Evolutionary conservation across 2,329 filamentous ascomycete genomes (phyloP).

Genomic region (Xylaria sp.): DNA sequence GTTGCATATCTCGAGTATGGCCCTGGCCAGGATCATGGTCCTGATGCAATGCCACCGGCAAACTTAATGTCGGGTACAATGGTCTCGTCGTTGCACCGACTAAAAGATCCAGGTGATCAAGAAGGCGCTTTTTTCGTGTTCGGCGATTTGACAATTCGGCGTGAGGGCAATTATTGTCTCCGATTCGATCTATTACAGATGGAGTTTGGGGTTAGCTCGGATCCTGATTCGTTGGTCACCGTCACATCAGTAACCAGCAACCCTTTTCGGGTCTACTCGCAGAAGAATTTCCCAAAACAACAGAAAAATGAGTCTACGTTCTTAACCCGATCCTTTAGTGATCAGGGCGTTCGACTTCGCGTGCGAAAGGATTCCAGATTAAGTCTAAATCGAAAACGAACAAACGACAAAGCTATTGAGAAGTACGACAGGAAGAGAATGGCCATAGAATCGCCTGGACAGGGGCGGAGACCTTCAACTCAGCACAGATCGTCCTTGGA

Average conservation of each 20-base stretch:
- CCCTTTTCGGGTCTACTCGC: slow-evolving; percentile 72
- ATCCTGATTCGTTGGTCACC: slow-evolving; percentile 43
- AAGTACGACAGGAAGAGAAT: slow-evolving; percentile 41
- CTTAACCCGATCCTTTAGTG: slow-evolving; percentile 83
- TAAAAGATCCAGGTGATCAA: slow-evolving; percentile 81
- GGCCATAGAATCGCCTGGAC: slow-evolving; percentile 32
- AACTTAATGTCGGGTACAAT: slow-evolving; percentile 76
- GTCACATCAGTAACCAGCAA: slow-evolving; percentile 55
- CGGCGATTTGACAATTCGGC: slow-evolving; percentile 83
- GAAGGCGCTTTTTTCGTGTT: slow-evolving; percentile 93
- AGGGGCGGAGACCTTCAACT: slow-evolving; percentile 35
- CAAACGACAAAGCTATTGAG: slow-evolving; percentile 48
- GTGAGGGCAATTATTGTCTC: slow-evolving; percentile 77
- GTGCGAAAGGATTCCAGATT: slow-evolving; percentile 84
- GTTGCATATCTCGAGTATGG: slow-evolving; percentile 52
- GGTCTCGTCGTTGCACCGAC: slow-evolving; percentile 82
- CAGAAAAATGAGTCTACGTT: slow-evolving; percentile 75
- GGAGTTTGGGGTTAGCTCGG: slow-evolving; percentile 49
- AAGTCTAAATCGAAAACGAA: slow-evolving; percentile 60
- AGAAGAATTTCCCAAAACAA: slow-evolving; percentile 82
- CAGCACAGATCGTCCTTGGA: slow-evolving; percentile 45
- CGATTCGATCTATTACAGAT: slow-evolving; percentile 84
- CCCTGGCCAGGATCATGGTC: slow-evolving; percentile 55
- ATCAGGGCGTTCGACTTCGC: slow-evolving; percentile 85
- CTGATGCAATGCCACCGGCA: slow-evolving; percentile 52